phyloP scores from a whole-genome alignment of 768 basidiomycete genomes.

The Termitomyces sp. region DNA sequence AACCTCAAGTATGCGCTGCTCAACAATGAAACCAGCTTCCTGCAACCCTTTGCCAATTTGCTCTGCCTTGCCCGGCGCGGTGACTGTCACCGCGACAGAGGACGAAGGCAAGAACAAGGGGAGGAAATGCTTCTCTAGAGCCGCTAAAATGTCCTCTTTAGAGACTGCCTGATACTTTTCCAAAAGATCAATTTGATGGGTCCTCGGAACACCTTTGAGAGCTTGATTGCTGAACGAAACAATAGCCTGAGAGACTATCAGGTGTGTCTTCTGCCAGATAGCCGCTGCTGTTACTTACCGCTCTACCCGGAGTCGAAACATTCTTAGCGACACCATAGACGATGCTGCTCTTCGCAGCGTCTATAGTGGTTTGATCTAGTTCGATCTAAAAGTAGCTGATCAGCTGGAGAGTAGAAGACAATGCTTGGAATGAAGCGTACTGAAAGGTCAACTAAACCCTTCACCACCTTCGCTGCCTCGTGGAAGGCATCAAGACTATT shows the following conservation, averaged over 20 bases:
- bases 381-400: constrained; percentile 46
- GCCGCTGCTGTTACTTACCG: constrained; percentile 44
- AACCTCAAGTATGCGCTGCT: constrained; percentile 60
- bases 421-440: constrained; percentile 35
- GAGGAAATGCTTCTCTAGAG: constrained; percentile 69
- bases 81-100: constrained; percentile 78
- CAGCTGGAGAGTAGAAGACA: neutral
- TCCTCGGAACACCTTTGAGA: constrained; percentile 75
- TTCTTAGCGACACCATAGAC: constrained; percentile 77
- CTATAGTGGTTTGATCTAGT: constrained; percentile 74
- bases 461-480: constrained; percentile 73
- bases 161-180: constrained; percentile 76
- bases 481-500: constrained; percentile 74
- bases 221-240: constrained; percentile 88
- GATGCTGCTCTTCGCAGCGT: constrained; percentile 88
- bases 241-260: constrained; percentile 46
- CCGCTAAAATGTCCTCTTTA: constrained; percentile 66
- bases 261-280: neutral
- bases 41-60: constrained; percentile 61
- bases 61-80: constrained; percentile 74
- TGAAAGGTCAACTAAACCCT: constrained; percentile 74
- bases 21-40: constrained; percentile 71
- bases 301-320: constrained; percentile 82
- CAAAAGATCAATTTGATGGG: constrained; percentile 70
- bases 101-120: constrained; percentile 77